Evolutionary conservation across 768 basidiomycete genomes (phyloP).

Genomic region (Psilocybe tampanensis): DNA sequence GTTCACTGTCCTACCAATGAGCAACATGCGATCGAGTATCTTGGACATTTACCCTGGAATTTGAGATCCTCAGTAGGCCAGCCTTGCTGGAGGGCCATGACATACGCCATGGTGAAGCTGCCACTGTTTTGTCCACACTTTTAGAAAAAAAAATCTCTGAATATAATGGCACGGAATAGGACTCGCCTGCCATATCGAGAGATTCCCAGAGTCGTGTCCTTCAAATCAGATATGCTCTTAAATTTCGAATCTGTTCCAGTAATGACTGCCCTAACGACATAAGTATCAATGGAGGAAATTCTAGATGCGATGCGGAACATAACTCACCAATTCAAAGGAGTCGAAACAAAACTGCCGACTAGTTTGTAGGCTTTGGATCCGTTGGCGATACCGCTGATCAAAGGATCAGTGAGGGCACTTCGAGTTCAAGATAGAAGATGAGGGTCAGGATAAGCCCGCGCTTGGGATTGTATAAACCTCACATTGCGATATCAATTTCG

Average conservation of each 20-base stretch:
- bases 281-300: background rate
- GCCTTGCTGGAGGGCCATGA: constrained; percentile 87
- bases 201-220: constrained; percentile 85
- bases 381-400: constrained; percentile 52
- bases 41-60: constrained; percentile 60
- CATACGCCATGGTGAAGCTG: constrained; percentile 93
- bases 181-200: constrained; percentile 80
- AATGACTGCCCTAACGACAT: constrained; percentile 78
- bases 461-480: constrained; percentile 19
- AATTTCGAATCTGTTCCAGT: constrained; percentile 77
- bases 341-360: constrained; percentile 88
- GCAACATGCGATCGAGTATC: too few species aligned
- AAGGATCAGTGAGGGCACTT: constrained; percentile 21
- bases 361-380: constrained; percentile 88
- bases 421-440: background rate
- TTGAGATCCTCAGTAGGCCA: constrained; percentile 68
- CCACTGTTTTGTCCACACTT: constrained; percentile 48
- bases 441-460: background rate
- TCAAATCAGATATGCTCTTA: constrained; percentile 70
- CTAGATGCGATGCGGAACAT: background rate
- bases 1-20: constrained; percentile 52
- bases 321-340: constrained; percentile 82
- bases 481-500: constrained; percentile 87
- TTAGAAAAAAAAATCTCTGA: too few species aligned
- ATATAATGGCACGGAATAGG: background rate